Evolutionary conservation across 1,284 basidiomycete genomes (phyloP).

Genomic region (Porogramme epimiltina): DNA sequence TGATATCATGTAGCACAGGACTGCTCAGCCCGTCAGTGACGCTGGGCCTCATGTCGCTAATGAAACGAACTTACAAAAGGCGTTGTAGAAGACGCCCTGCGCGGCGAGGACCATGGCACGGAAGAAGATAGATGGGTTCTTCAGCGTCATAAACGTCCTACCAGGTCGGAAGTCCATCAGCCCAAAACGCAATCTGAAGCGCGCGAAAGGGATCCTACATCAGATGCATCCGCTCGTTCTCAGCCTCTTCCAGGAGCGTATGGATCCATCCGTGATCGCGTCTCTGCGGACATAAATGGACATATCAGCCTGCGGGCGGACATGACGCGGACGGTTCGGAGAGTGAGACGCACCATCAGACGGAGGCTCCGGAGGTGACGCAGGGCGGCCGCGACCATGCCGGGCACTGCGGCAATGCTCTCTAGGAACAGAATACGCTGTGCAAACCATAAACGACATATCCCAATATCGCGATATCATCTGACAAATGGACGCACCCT

Average conservation of each 20-base stretch:
- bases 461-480: neutral
- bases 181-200: neutral
- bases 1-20: slow-evolving; percentile 81
- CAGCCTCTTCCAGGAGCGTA: slow-evolving; percentile 89
- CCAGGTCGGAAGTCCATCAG: slow-evolving; percentile 14
- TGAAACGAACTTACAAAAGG: slow-evolving; percentile 65
- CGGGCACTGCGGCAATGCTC: slow-evolving; percentile 90
- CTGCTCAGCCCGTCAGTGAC: slow-evolving; percentile 36
- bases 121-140: slow-evolving; percentile 79
- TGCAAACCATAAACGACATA: neutral
- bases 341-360: slow-evolving; percentile 61
- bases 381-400: slow-evolving; percentile 90
- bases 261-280: slow-evolving; percentile 89
- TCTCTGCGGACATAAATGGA: slow-evolving; percentile 44
- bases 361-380: slow-evolving; percentile 84
- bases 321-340: too few species aligned
- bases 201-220: slow-evolving; percentile 52
- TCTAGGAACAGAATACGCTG: slow-evolving; percentile 88
- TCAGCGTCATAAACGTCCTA: slow-evolving; percentile 89
- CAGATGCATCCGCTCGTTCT: slow-evolving; percentile 95
- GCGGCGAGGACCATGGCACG: slow-evolving; percentile 82
- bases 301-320: neutral
- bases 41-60: neutral
- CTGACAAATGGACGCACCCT: slow-evolving; percentile 42
- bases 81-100: slow-evolving; percentile 90